A percentile compares a stretch with the other conserved stretches of the same genome.
Evolutionary conservation across 495 filamentous ascomycete species (phyloP).

Genomic region (Aspergillus hancockii): DNA sequence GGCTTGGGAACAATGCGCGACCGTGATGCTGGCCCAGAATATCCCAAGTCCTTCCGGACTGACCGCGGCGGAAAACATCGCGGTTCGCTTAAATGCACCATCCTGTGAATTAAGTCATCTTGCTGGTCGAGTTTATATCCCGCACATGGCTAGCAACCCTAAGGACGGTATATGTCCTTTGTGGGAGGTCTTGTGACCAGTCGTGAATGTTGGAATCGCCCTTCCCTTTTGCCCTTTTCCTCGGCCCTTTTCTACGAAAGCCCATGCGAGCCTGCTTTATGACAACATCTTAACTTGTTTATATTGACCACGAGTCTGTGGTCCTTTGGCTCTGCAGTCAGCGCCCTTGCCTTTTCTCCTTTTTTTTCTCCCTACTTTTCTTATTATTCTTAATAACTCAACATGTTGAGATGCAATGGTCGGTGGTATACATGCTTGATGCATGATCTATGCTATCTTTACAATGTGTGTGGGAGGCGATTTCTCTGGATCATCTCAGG

Average conservation of each 20-base stretch:
- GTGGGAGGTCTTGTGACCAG: conserved; percentile 2
- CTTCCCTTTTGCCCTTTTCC: background rate
- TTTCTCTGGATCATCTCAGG: conserved; percentile 22
- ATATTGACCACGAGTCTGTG: conserved; percentile 23
- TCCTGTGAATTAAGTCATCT: conserved; percentile 39
- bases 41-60: conserved; percentile 43
- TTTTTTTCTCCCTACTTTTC: conserved; percentile 4
- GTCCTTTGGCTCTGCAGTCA: conserved; percentile 13
- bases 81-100: conserved; percentile 39
- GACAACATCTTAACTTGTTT: conserved; percentile 23
- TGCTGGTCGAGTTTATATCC: conserved; percentile 13
- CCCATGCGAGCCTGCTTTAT: conserved; percentile 21
- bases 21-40: conserved; percentile 43
- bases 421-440: conserved; percentile 26
- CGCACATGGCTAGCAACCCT: background rate
- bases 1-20: conserved; percentile 42
- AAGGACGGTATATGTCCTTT: background rate
- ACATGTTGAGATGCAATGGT: conserved; percentile 19
- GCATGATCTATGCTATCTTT: conserved; percentile 22
- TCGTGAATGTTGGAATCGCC: conserved; percentile 1
- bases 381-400: conserved; percentile 12
- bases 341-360: conserved; percentile 6
- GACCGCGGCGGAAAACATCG: conserved; percentile 43
- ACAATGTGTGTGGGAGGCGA: conserved; percentile 17
- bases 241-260: conserved; percentile 13